phyloP scores from a whole-genome alignment of 176 grass and related monocot genomes.

The Zea luxurians region DNA sequence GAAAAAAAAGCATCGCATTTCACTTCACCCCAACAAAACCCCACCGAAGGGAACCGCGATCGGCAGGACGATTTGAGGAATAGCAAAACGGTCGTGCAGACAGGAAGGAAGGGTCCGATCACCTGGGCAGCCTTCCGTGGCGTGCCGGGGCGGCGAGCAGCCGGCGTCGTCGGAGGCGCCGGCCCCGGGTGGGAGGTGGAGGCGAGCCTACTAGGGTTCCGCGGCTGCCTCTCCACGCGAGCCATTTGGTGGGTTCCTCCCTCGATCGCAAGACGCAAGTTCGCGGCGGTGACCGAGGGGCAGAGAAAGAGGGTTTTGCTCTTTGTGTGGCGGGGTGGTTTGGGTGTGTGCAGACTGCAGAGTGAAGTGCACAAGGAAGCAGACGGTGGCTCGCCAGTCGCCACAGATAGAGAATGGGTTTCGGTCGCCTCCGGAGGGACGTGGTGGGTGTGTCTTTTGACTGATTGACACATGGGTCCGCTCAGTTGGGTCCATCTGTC shows the following conservation, averaged over 20 bases:
- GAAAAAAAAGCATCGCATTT: neutral
- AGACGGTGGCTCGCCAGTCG: neutral
- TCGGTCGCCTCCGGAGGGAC: neutral
- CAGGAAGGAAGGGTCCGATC: neutral
- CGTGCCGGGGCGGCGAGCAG: neutral
- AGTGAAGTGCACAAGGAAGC: neutral
- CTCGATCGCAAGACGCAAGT: neutral
- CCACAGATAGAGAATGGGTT: neutral
- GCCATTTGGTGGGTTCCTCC: slow-evolving; percentile 30
- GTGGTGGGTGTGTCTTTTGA: neutral
- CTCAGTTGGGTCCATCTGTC: neutral
- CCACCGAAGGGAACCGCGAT: neutral
- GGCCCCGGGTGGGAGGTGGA: neutral
- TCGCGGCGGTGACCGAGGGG: neutral
- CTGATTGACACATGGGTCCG: neutral
- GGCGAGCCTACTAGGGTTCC: slow-evolving; percentile 3
- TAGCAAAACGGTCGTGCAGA: neutral
- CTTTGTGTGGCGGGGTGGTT: neutral
- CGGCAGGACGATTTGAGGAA: neutral
- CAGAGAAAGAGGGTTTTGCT: slow-evolving; percentile 25
- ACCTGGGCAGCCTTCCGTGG: slow-evolving; percentile 29
- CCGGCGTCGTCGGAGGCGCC: neutral
- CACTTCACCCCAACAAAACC: neutral
- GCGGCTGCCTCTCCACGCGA: neutral
- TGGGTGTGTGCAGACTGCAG: neutral